Percentiles rank a stretch among this genome's conserved stretches.
phyloP scores from a whole-genome alignment of 495 filamentous ascomycete species.

The Aspergillus steynii region DNA sequence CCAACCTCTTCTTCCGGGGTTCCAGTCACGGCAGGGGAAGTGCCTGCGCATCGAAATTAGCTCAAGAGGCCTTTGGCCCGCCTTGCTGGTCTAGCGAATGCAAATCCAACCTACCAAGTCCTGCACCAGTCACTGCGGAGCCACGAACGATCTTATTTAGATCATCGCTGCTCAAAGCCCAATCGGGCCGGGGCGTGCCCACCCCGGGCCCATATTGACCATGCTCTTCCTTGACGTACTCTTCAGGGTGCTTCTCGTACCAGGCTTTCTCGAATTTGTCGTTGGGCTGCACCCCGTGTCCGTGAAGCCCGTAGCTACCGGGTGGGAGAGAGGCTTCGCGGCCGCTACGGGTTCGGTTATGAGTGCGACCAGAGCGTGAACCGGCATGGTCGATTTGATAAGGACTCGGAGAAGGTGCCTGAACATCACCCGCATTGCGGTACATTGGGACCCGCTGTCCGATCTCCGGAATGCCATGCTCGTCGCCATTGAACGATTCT shows the following conservation, averaged over 20 bases:
- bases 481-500: conserved; percentile 59
- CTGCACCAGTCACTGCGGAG: conserved; percentile 63
- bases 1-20: conserved; percentile 81
- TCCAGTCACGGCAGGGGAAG: conserved; percentile 50
- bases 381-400: conserved; percentile 44
- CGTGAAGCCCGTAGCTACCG: conserved; percentile 83
- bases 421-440: conserved; percentile 90
- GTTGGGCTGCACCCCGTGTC: conserved; percentile 66
- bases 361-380: conserved; percentile 62
- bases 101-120: conserved; percentile 52
- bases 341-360: conserved; percentile 64
- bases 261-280: conserved; percentile 85
- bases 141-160: conserved; percentile 86
- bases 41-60: conserved; percentile 39
- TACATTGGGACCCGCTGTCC: conserved; percentile 92
- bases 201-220: conserved; percentile 65
- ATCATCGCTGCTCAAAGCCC: conserved; percentile 87
- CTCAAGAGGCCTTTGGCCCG: background rate
- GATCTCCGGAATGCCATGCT: conserved; percentile 88
- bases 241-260: conserved; percentile 87
- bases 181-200: conserved; percentile 70
- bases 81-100: background rate
- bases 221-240: conserved; percentile 68
- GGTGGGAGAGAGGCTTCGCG: conserved; percentile 63
- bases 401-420: conserved; percentile 88